phyloP scores from a whole-genome alignment of 768 basidiomycete species.

The Boletus rubropictus region DNA sequence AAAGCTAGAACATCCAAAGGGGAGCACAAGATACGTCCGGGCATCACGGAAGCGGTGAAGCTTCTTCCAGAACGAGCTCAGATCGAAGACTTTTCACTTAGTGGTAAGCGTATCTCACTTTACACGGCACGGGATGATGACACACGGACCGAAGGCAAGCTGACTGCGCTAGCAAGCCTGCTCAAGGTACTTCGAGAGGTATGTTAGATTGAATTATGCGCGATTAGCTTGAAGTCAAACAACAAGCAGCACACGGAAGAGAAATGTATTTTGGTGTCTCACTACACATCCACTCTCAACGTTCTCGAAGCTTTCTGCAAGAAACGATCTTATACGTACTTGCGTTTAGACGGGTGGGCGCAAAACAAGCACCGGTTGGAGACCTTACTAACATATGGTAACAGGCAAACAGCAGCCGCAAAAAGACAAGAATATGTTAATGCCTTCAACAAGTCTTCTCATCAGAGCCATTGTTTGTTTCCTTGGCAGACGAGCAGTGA shows the following conservation, averaged over 20 bases:
- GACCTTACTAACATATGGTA: background rate
- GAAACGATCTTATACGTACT: conserved; percentile 66
- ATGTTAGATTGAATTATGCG: background rate
- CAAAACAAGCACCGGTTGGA: background rate
- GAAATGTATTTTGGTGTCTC: conserved; percentile 95
- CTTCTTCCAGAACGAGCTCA: conserved; percentile 55
- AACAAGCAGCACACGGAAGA: conserved; percentile 65
- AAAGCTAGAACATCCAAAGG: conserved; percentile 44
- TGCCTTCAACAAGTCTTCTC: conserved; percentile 74
- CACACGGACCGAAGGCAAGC: conserved; percentile 54
- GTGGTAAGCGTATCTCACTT: conserved; percentile 49
- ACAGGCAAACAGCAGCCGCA: conserved; percentile 65
- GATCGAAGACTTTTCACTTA: conserved; percentile 69
- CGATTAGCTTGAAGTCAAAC: conserved; percentile 1
- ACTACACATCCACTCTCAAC: conserved; percentile 92
- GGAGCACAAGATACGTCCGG: conserved; percentile 40
- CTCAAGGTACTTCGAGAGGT: conserved; percentile 59
- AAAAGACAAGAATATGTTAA: conserved; percentile 88
- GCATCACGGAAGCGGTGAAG: conserved; percentile 53
- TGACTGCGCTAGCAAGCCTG: conserved; percentile 59
- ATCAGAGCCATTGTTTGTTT: conserved; percentile 60
- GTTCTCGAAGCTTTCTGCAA: conserved; percentile 85
- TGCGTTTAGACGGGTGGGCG: conserved; percentile 79
- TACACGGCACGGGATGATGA: background rate
- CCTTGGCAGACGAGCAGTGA: background rate